Percentiles rank a stretch among this genome's conserved stretches.
phyloP scores from a whole-genome alignment of 106 monocot genomes.

The Ottelia alismoides region DNA sequence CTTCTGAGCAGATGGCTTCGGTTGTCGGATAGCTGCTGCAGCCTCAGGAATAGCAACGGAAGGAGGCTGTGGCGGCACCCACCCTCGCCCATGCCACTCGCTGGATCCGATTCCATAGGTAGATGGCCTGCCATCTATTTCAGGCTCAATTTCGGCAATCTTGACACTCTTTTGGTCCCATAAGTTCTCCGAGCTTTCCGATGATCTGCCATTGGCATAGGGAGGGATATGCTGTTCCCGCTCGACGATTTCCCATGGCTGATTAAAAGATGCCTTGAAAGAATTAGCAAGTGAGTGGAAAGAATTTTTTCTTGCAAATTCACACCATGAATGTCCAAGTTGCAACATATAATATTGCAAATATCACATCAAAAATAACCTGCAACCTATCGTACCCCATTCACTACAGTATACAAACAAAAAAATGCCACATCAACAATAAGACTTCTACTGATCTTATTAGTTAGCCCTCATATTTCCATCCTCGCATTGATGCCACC shows the following conservation, averaged over 20 bases:
- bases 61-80: constrained; percentile 93
- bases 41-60: constrained; percentile 70
- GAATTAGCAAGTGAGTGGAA: too few relatives aligned
- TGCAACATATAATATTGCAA: too few relatives aligned
- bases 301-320: too few relatives aligned
- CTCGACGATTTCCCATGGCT: constrained; percentile 23
- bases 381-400: too few relatives aligned
- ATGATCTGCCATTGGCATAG: constrained; percentile 7
- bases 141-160: constrained; percentile 56
- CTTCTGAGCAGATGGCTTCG: constrained; percentile 31
- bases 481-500: too few relatives aligned
- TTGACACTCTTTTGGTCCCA: constrained; percentile 42
- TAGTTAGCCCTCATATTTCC: too few relatives aligned
- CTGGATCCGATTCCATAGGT: constrained; percentile 13
- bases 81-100: constrained; percentile 20
- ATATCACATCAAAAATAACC: too few relatives aligned
- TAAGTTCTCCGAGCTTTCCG: constrained; percentile 31
- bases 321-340: too few relatives aligned
- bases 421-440: too few relatives aligned
- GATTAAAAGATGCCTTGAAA: too few relatives aligned
- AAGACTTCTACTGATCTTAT: too few relatives aligned
- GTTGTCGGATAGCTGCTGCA: constrained; percentile 65
- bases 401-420: too few relatives aligned
- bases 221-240: constrained; percentile 12
- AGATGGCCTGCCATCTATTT: constrained; percentile 20